Base-by-base conservation (phyloP, 1,284 basidiomycete species). In the Puccinia horiana region DNA sequence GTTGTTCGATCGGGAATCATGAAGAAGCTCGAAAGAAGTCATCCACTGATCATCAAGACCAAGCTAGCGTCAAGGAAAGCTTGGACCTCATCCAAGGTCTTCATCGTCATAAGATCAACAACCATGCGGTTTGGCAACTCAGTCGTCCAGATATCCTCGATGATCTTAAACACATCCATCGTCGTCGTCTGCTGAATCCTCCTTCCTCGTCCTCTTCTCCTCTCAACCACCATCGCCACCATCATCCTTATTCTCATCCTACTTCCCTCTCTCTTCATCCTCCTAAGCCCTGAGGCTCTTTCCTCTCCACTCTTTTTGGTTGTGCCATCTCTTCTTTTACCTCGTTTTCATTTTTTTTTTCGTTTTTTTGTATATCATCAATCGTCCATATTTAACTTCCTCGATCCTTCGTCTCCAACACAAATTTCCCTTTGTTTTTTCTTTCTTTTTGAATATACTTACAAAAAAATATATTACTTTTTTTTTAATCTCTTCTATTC, bases 131-230 rank as follows among this genome's bases (percentile, higher is more conserved):
- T 18, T 69, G 65, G 65, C 37, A 47, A 12, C 42, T 69, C 37
- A 8, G 6, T 20, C 40, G 42, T 6, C 65, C 18, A 18, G 40
- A 69, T 42, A 69, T 69, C 42, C 37, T 23, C 65, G 65, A 69
- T 20, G 65, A 69, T 20, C 65, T 69, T 18, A 26, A 69, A 26
- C 40, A n/a, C 65, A 69, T 69, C 65, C 65, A 69, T 18, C 42
- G 40, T n/a, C 65, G 35, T 47, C 42, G 40, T n/a, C 65, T n/a
- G 26, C 26, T 32, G 4, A 32, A 65, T 69, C 65, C 65, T 12
- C 5, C 65, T 69, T 12, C 37, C 32, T 11, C 23, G 42, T 37
- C 65, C 11, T 2, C 65, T 69, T 12, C 37, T 5, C 6, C 23
- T 8, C 8, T 58, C 29, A 16, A 40, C 63, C 32, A 20, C 5